Conservation (phyloP, 768 basidiomycete species). For the Peribolospora baueri region DNA sequence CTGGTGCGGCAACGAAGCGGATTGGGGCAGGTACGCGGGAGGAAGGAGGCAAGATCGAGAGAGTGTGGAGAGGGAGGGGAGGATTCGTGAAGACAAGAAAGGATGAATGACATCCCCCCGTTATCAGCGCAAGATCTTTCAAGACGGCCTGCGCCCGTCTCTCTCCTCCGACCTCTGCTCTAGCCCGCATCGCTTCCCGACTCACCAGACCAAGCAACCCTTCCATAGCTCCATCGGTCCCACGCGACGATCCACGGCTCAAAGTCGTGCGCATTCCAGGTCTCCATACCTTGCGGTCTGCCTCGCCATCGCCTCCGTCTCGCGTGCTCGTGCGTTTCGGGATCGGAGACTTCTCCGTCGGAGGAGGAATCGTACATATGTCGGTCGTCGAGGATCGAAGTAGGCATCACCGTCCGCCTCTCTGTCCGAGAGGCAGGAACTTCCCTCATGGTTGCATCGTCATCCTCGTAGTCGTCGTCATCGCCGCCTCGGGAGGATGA, state of each 20-base stretch:
- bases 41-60: no score
- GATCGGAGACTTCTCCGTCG: constrained; percentile 37
- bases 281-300: constrained; percentile 25
- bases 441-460: constrained; percentile 19
- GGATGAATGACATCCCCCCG: no score
- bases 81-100: no score
- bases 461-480: constrained; percentile 26
- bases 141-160: no score
- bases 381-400: constrained; percentile 6
- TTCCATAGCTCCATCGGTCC: constrained; percentile 52
- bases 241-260: constrained; percentile 89
- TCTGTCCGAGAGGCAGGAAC: not conserved
- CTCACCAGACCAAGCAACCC: constrained; percentile 61
- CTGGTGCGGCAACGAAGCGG: constrained; percentile 21
- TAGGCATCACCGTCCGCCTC: not conserved
- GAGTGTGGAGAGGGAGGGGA: no score
- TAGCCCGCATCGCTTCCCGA: not conserved
- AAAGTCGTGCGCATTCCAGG: constrained; percentile 72
- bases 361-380: constrained; percentile 56
- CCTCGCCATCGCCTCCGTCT: constrained; percentile 21
- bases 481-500: no score
- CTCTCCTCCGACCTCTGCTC: no score
- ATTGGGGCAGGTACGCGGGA: not conserved
- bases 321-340: constrained; percentile 25
- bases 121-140: no score